These are phyloP conservation scores for Boletus pseudo-olivaceus DNA, from an alignment of 768 basidiomycete genomes.

Conservation along the genomic window DNA sequence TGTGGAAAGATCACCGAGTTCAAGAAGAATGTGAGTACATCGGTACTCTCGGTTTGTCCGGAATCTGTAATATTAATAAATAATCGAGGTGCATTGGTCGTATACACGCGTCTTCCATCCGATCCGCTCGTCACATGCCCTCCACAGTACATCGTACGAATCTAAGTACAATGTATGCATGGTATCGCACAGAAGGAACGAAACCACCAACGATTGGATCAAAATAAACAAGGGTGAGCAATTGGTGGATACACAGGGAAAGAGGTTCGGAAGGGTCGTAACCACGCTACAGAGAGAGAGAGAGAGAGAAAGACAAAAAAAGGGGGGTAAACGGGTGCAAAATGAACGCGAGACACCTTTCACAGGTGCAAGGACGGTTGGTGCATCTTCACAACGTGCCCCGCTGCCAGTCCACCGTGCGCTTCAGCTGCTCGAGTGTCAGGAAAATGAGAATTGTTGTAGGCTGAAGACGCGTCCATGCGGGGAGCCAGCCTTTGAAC, in stretches of 20 bases:
- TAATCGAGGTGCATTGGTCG: background rate
- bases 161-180: slow-evolving; percentile 1
- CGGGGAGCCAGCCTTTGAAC: slow-evolving; percentile 91
- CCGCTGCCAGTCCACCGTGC: slow-evolving; percentile 59
- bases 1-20: background rate
- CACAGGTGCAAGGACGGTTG: background rate
- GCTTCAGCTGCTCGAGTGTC: slow-evolving; percentile 79
- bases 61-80: too few species aligned
- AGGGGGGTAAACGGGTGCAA: background rate
- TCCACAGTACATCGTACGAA: background rate
- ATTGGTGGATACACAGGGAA: background rate
- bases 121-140: background rate
- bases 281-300: too few species aligned
- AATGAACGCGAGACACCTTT: background rate
- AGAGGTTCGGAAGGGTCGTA: background rate
- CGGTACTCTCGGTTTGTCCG: too few species aligned
- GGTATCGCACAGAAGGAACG: slow-evolving; percentile 7
- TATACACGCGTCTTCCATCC: background rate
- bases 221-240: background rate
- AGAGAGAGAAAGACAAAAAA: too few species aligned
- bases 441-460: slow-evolving; percentile 88
- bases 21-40: background rate
- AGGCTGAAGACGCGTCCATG: slow-evolving; percentile 81
- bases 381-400: slow-evolving; percentile 17
- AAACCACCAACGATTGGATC: background rate